phyloP scores from a whole-genome alignment of 2,329 filamentous ascomycete species.

The Nectriaceae sp. region DNA sequence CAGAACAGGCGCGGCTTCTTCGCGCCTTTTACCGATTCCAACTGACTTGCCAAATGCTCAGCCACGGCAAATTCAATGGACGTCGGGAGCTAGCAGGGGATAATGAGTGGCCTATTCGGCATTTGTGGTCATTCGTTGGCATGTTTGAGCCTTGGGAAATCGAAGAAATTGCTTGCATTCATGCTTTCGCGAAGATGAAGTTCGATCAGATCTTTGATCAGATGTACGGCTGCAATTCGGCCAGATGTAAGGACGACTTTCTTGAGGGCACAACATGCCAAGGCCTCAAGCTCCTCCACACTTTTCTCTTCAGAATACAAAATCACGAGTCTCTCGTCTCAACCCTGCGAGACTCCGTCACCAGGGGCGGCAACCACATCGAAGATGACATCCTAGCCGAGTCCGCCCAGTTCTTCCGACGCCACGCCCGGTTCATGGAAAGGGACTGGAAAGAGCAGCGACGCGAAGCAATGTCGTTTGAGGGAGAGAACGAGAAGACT shows the following conservation, averaged over 20 bases:
- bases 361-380: neutral
- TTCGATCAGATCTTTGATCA: neutral
- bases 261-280: neutral
- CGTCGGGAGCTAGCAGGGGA: neutral
- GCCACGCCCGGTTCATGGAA: neutral
- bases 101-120: neutral
- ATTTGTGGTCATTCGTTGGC: neutral
- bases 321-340: neutral
- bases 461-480: neutral
- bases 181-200: neutral
- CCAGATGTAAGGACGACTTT: neutral
- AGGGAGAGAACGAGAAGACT: neutral
- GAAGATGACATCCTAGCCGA: neutral
- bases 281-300: neutral
- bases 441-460: neutral
- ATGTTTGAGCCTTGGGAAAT: constrained; percentile 5
- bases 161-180: constrained; percentile 1
- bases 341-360: neutral
- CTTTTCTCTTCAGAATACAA: neutral
- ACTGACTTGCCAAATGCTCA: constrained; percentile 2
- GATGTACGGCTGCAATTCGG: neutral
- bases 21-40: constrained; percentile 5
- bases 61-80: neutral
- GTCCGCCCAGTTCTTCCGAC: neutral
- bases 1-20: constrained; percentile 1